Percentiles rank a stretch among this genome's conserved stretches.
phyloP scores from a whole-genome alignment of 2,329 filamentous ascomycete genomes.

The Hypoxylon sp. region DNA sequence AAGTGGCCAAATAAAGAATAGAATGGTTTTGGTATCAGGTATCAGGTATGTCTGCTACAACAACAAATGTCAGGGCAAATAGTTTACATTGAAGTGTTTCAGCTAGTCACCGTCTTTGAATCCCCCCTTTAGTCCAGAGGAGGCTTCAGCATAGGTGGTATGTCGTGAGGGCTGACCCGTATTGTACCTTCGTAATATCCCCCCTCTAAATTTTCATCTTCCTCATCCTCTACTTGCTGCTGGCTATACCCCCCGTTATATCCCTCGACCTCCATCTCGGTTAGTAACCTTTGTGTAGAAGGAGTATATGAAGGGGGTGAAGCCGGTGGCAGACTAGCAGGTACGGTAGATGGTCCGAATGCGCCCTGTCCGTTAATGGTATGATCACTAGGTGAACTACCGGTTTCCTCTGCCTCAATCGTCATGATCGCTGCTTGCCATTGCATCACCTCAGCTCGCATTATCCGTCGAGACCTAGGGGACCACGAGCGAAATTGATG shows the following conservation, averaged over 20 bases:
- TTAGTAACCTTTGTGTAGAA: conserved; percentile 16
- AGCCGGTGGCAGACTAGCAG: conserved; percentile 3
- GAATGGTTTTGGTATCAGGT: conserved; percentile 11
- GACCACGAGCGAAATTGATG: conserved; percentile 45
- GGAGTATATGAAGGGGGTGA: conserved; percentile 13
- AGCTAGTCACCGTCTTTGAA: not conserved
- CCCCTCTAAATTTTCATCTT: conserved; percentile 38
- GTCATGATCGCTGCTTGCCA: conserved; percentile 53
- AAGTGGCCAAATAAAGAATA: conserved; percentile 47
- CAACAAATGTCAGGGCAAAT: not conserved
- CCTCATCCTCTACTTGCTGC: conserved; percentile 45
- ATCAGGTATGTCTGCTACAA: conserved; percentile 5
- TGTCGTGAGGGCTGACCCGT: conserved; percentile 41
- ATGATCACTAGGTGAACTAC: conserved; percentile 3
- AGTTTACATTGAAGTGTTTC: not conserved
- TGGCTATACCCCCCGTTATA: conserved; percentile 33
- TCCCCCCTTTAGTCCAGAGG: conserved; percentile 26
- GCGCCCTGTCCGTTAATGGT: not conserved
- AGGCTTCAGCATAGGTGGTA: conserved; percentile 38
- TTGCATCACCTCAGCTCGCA: conserved; percentile 50
- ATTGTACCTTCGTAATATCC: conserved; percentile 38
- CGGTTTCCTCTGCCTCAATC: conserved; percentile 47
- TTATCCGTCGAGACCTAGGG: conserved; percentile 46
- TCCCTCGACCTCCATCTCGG: conserved; percentile 13
- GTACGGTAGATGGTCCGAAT: conserved; percentile 9